These are phyloP conservation scores for Tausonia pullulans DNA, from an alignment of 1,284 basidiomycete species.

Conservation along the genomic window DNA sequence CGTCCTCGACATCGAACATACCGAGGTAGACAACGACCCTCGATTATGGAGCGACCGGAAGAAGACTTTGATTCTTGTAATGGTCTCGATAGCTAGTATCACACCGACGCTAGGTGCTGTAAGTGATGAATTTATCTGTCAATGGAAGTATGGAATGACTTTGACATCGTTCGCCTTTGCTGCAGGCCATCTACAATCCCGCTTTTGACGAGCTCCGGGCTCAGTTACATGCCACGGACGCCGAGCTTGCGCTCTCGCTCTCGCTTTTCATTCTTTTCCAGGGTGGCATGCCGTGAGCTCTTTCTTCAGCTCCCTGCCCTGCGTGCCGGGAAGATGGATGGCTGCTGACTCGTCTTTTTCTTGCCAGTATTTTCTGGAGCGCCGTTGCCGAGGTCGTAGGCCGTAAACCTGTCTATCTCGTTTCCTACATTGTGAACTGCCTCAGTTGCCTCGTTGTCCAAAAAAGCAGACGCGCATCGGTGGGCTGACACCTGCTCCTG, in stretches of 20 bases:
- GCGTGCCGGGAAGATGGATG: too few relatives aligned
- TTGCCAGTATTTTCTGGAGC: constrained; percentile 47
- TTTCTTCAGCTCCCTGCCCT: not conserved
- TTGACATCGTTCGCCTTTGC: too few relatives aligned
- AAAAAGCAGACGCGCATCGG: not conserved
- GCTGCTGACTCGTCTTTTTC: not conserved
- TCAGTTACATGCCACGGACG: constrained; percentile 52
- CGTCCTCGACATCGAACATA: constrained; percentile 51
- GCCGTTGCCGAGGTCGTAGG: constrained; percentile 58
- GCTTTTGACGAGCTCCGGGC: constrained; percentile 51
- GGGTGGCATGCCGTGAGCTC: constrained; percentile 44
- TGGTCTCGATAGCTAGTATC: constrained; percentile 51
- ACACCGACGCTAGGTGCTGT: constrained; percentile 52
- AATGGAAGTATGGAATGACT: not conserved
- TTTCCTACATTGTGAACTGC: constrained; percentile 7
- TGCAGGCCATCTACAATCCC: constrained; percentile 28
- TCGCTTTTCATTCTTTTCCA: constrained; percentile 71
- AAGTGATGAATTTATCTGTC: constrained; percentile 49
- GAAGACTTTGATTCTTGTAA: constrained; percentile 50
- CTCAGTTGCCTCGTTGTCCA: not conserved
- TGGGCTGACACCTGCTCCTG: not conserved
- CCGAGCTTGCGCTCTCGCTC: constrained; percentile 59
- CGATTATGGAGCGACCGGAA: constrained; percentile 54
- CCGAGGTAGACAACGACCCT: constrained; percentile 62
- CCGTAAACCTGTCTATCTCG: constrained; percentile 42